Evolutionary conservation across 2,329 filamentous ascomycete genomes (phyloP).

Genomic region (Ramichloridium luteum): DNA sequence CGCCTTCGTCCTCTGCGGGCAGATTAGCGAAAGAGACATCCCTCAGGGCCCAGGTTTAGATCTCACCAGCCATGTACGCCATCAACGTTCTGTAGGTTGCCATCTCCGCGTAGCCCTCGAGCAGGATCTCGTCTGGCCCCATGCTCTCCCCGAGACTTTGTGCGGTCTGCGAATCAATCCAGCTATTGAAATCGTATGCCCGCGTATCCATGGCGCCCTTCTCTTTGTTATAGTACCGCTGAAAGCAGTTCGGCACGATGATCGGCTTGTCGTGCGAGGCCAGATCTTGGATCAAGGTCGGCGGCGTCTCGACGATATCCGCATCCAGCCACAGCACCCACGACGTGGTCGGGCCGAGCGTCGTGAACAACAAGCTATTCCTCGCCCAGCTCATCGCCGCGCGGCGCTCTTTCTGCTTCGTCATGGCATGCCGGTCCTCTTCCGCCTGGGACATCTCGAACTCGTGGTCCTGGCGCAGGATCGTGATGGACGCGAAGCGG

Average conservation of each 20-base stretch:
- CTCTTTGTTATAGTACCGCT: conserved; percentile 60
- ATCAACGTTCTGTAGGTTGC: conserved; percentile 84
- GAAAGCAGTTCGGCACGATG: conserved; percentile 91
- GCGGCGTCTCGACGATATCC: conserved; percentile 81
- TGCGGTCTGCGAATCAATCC: conserved; percentile 79
- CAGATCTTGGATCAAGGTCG: conserved; percentile 78
- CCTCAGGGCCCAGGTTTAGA: conserved; percentile 24
- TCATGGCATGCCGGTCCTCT: conserved; percentile 78
- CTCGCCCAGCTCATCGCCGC: conserved; percentile 87
- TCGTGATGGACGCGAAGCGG: conserved; percentile 85
- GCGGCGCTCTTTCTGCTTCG: conserved; percentile 74
- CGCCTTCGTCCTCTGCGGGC: conserved; percentile 18
- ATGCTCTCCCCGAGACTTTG: conserved; percentile 63
- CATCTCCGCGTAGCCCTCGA: conserved; percentile 90
- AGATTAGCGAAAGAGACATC: not conserved
- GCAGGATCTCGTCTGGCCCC: conserved; percentile 80
- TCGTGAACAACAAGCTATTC: conserved; percentile 91
- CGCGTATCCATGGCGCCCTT: conserved; percentile 61
- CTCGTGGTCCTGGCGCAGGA: conserved; percentile 90
- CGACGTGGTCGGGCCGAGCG: conserved; percentile 74
- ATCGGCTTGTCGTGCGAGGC: conserved; percentile 79
- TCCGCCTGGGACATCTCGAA: conserved; percentile 72
- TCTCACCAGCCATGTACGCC: conserved; percentile 60
- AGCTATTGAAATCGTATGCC: conserved; percentile 95
- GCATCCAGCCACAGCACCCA: conserved; percentile 96